Base-by-base conservation (phyloP, 106 monocot species). In the Platanthera guangdongensis region DNA sequence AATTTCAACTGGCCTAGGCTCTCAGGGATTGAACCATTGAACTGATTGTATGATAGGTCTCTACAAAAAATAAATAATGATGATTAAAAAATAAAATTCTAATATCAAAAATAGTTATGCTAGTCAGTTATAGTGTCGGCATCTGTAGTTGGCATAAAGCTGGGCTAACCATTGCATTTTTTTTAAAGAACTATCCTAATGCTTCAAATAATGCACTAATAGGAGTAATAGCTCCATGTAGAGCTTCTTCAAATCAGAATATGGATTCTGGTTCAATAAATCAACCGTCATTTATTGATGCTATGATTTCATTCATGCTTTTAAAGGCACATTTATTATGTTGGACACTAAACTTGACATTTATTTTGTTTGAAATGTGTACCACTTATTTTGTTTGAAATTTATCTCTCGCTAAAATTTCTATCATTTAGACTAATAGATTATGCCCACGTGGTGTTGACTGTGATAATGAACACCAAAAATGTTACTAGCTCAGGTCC, bases 1-100 rank as follows among this genome's bases (percentile, higher is more conserved):
- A 68, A 78, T 53, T 68, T 81, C 77, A 99, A 78, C 54, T 74
- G 83, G 32, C 94, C 92, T 78, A 99, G 91, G 60, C 82, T 85
- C 54, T 90, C 89, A 51, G 97, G 97, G 76, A 99, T 99, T 4
- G 94, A 89, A 75, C 94, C 91, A 68, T 94, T 99, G 45, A 99
- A 76, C 84, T 89, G 78, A 74, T 99, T 99, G 82, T 80, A 99
- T 15, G 94, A 99, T 2, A 99, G 86, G 75, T 99, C 97, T 64
- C 97, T 97, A 74, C 76, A 82, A 77, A 48, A 6, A 70, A 68
- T 14, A 32, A 14, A 10, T 14, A 67, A 8, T 67, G 53, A 51
- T 19, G 55, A n/a, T 70, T 16, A 47, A 8, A 6, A 63, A 63
- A 21, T 63, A 22, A 63, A 30, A 9, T 65, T 25, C 32, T 30